Evolutionary conservation across 257 asterid genomes (phyloP).

Genomic region (Leonotis leonurus): DNA sequence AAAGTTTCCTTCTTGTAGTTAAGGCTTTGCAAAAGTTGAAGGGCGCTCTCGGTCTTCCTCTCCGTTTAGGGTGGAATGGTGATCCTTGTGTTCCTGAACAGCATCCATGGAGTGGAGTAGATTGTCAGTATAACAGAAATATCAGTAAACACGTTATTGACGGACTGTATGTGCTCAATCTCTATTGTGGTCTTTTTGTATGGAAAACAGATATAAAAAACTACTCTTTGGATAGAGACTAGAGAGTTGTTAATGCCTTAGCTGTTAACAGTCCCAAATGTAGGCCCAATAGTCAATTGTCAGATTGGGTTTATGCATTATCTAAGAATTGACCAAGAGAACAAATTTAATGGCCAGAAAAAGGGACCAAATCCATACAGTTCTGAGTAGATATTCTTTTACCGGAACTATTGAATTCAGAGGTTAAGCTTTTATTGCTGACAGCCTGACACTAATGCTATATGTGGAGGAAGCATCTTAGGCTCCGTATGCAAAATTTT

Average conservation of each 20-base stretch:
- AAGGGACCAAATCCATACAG: too few species aligned
- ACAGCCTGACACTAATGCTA: too few species aligned
- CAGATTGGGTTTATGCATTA: neutral
- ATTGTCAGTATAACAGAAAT: constrained; percentile 64
- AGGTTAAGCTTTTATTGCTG: too few species aligned
- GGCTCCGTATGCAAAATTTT: too few species aligned
- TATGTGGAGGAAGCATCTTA: too few species aligned
- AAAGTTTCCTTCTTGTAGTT: constrained; percentile 36
- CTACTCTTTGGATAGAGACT: neutral
- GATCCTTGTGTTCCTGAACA: constrained; percentile 98
- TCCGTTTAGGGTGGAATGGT: constrained; percentile 97
- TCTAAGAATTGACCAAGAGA: neutral
- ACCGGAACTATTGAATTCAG: too few species aligned
- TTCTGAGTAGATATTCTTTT: too few species aligned
- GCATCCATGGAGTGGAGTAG: constrained; percentile 98
- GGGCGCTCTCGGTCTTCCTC: constrained; percentile 85
- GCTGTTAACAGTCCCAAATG: neutral
- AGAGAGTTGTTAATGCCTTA: neutral
- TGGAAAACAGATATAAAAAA: neutral
- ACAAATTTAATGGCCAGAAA: neutral
- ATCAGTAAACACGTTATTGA: constrained; percentile 79
- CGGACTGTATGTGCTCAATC: constrained; percentile 73
- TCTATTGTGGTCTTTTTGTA: neutral
- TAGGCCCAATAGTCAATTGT: neutral
- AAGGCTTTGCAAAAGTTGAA: constrained; percentile 70